These are phyloP conservation scores for Solanum sitiens DNA, from an alignment of 257 asterid genomes.

Conservation along the genomic window DNA sequence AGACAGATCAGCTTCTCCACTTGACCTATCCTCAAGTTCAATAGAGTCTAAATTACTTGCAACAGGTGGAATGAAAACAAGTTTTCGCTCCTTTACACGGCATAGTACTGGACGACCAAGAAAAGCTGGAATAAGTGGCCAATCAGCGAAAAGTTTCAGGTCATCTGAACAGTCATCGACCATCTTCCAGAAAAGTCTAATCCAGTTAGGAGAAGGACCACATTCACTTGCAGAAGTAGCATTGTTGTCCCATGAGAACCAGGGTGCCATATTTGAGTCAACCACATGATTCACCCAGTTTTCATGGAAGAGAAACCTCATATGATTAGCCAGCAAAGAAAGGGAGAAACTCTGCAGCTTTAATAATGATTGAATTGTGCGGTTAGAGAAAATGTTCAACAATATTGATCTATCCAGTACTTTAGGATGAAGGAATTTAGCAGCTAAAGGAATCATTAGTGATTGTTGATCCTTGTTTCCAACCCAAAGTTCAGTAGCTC, in stretches of 20 bases:
- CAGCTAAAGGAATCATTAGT: conserved; percentile 55
- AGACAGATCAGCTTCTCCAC: conserved; percentile 28
- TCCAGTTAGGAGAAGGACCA: conserved; percentile 88
- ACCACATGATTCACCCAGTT: conserved; percentile 69
- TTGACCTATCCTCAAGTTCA: conserved; percentile 17
- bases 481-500: conserved; percentile 66
- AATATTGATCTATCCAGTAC: conserved; percentile 71
- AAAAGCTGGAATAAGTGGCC: conserved; percentile 97
- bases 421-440: conserved; percentile 77
- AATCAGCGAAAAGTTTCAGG: conserved; percentile 71
- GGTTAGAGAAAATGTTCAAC: conserved; percentile 48
- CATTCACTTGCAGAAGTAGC: conserved; percentile 48
- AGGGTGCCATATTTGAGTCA: conserved; percentile 63
- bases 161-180: conserved; percentile 54
- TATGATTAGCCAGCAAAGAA: conserved; percentile 58
- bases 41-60: conserved; percentile 15
- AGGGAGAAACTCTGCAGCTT: conserved; percentile 68
- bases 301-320: conserved; percentile 66
- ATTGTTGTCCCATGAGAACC: conserved; percentile 89
- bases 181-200: conserved; percentile 81
- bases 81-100: conserved; percentile 70
- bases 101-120: conserved; percentile 93
- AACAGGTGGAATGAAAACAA: conserved; percentile 68
- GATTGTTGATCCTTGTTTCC: conserved; percentile 75
- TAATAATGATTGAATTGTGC: conserved; percentile 45